Base-by-base conservation (phyloP, 768 basidiomycete genomes). In the Hysterangium stoloniferum region DNA sequence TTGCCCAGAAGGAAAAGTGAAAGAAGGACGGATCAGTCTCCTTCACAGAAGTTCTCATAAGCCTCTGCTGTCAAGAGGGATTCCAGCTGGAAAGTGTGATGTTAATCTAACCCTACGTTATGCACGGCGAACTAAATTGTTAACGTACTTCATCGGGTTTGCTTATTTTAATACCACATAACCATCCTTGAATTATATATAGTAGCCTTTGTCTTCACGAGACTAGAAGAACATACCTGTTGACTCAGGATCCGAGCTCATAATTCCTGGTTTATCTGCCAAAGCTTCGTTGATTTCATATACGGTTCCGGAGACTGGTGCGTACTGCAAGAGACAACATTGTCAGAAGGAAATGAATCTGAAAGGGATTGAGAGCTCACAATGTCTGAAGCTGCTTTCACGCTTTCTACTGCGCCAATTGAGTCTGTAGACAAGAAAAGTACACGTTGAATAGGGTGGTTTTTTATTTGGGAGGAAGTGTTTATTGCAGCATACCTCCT, bases 321-420 rank as follows among this genome's bases (percentile, higher is more conserved):
- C 90, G 67, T 87, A 99, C 89, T 92, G 54, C 9, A 33, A 42
- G 54, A 62, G 22, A 42, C 45, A 45, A 41, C n/a, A 4, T 22
- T 34, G 50, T 8, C 32, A 12, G 34, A 52, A 42, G 25, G 8
- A 52, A 5, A 47, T 12, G 19, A 52, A 24, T 27, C n/a, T n/a
- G n/a, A n/a, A 45, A 47, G 24, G 28, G 19, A 35, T 4, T n/a
- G 44, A 42, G 31, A 22, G 69, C 75, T 65, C 53, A 88, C 89
- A 62, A 97, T 93, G 63, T 97, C 93, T 1, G 93, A 94, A 33
- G 92, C 91, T 25, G 93, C 93, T 65, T 97, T 97, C 51, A 96
- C 93, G 55, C 92, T 95, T 67, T 96, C 93, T 8, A 97, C 91
- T 6, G 88, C 88, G 44, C 93, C 93, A 63, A 95, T 86, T 56